Evolutionary conservation across 2,329 filamentous ascomycete genomes (phyloP).

Genomic region (Orbilia javanica): DNA sequence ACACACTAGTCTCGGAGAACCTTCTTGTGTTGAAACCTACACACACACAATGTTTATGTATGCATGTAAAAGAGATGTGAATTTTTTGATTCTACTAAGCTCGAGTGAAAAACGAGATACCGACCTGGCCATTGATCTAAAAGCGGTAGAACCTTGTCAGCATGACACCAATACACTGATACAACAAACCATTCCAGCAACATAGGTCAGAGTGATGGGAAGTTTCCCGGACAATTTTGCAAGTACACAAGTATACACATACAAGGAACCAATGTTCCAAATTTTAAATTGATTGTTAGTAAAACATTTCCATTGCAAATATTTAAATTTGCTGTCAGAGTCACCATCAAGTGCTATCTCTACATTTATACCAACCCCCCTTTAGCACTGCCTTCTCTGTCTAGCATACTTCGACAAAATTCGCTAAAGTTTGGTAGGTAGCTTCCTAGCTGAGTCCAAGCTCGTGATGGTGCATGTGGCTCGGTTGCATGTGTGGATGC

Average conservation of each 20-base stretch:
- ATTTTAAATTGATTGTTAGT: neutral
- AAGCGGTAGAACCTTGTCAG: neutral
- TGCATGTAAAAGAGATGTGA: neutral
- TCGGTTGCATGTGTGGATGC: neutral
- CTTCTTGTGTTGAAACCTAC: no score
- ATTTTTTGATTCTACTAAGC: neutral
- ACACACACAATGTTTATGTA: no score
- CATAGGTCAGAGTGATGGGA: no score
- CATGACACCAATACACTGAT: neutral
- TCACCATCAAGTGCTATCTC: neutral
- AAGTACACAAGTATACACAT: neutral
- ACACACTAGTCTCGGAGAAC: no score
- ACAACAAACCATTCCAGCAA: neutral
- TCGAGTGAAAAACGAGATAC: neutral
- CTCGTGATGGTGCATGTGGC: neutral
- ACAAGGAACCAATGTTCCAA: neutral
- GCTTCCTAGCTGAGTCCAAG: neutral
- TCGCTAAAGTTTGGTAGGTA: neutral
- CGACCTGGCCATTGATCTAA: neutral
- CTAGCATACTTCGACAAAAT: neutral
- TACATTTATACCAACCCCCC: no score
- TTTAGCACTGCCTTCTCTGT: neutral
- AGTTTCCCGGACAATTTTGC: neutral
- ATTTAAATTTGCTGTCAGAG: no score
- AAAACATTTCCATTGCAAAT: neutral